Base-by-base conservation (phyloP, 2,329 filamentous ascomycete species). In the Teratosphaeriaceae sp. region DNA sequence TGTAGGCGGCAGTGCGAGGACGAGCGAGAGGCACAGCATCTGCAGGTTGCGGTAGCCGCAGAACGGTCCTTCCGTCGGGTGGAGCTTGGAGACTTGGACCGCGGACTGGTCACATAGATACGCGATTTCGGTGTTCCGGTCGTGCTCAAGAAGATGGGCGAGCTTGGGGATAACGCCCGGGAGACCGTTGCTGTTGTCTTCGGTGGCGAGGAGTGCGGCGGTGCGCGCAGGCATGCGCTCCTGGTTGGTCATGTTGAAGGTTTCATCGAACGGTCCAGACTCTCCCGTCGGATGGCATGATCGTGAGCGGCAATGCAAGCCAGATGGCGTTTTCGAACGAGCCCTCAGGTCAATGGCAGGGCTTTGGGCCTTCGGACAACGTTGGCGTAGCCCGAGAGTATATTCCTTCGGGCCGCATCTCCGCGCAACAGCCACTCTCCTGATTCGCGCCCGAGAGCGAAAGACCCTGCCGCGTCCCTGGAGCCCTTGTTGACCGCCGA, bases 31-130 rank as follows among this genome's bases (percentile, higher is more conserved):
- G 30, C 44, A 69, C 52, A 96, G 66, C 84, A 94, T 94, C 61
- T 97, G 90, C 20, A 96, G 92, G 57, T 95, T 97, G 9, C 89
- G 77, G 59, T 96, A 97, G 2, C 89, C 89, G 60, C 90, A 97
- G 60, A 97, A 96, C 2, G 86, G 85, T 1, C 42, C 43, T 12
- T 88, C 88, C 69, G 94, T 88, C 43, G 69, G 72, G 13, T 73
- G 75, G 42, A 92, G 72, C 56, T 94, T 95, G 41, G 84, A 88
- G 16, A 96, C 74, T 57, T 96, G 88, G 27, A 80, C 72, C 0
- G 87, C 83, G 26, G 73, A 70, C 1, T 82, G 74, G 55, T 87
- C 80, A 63, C 89, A 95, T 22, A 94, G 70, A 55, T 88, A 94
- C 6, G 85, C 86, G 50, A 78, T 77, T 42, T 78, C 71, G 1